Evolutionary conservation across 768 basidiomycete genomes (phyloP).

Genomic region (Agrocybe pediades): DNA sequence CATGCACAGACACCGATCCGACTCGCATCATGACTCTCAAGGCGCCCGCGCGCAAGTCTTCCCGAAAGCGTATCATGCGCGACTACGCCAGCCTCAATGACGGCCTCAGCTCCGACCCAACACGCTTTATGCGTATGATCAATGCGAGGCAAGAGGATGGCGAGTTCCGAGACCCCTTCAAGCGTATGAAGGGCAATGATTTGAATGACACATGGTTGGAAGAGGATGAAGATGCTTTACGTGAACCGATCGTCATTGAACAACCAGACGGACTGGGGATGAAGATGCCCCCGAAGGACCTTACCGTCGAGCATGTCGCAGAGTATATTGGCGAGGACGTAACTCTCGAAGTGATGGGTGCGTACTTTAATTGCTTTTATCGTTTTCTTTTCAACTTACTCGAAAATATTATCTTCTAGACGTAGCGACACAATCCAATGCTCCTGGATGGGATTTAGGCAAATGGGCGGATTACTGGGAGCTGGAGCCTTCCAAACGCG

Average conservation of each 20-base stretch:
- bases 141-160: constrained; percentile 64
- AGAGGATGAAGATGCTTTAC: constrained; percentile 70
- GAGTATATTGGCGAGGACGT: constrained; percentile 75
- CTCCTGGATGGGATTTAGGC: constrained; percentile 85
- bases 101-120: constrained; percentile 61
- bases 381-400: constrained; percentile 1
- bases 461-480: constrained; percentile 91
- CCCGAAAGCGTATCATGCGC: constrained; percentile 69
- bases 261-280: constrained; percentile 83
- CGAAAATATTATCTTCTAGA: constrained; percentile 43
- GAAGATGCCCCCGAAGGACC: constrained; percentile 75
- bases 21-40: constrained; percentile 71
- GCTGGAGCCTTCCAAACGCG: constrained; percentile 63
- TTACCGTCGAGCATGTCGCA: constrained; percentile 83
- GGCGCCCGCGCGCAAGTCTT: constrained; percentile 78
- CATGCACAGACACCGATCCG: constrained; percentile 62
- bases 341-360: constrained; percentile 92
- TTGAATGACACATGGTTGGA: constrained; percentile 80
- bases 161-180: constrained; percentile 58
- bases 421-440: constrained; percentile 84
- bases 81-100: constrained; percentile 78
- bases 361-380: constrained; percentile 15
- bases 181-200: constrained; percentile 63
- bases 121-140: constrained; percentile 70
- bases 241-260: constrained; percentile 82